Evolutionary conservation across 2,329 filamentous ascomycete genomes (phyloP), one percentile per base, ranked within the genome.

Genomic region (Plectosphaerella plurivora): DNA sequence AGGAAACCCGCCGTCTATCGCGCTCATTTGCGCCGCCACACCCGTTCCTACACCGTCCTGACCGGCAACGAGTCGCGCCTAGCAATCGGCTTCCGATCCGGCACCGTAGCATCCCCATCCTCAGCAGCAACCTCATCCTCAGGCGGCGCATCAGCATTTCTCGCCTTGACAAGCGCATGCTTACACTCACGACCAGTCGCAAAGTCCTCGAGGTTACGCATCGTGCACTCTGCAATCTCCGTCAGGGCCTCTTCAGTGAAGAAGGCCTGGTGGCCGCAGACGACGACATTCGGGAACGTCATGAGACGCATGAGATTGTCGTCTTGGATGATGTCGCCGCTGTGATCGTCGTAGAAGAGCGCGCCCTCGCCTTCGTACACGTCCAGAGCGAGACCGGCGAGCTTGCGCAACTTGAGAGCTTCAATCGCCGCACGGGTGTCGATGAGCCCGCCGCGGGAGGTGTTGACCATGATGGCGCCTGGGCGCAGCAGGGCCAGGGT

Each of bases 251-350:
- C 84, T 35, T 78, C 70, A 5, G 84, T 88, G 60, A 88, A 85
- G 68, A 88, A 88, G 1, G 82, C 85, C 70, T 88, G 85, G 59
- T 88, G 85, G 0, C 84, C 84, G 57, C 79, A 84, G 54, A 88
- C 70, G 45, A 88, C 65, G 4, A 86, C 84, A 56, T 88, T 88
- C 54, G 78, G 84, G 60, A 88, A 88, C 1, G 83, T 87, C 68
- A 84, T 81, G 56, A 88, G 67, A 5, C 84, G 77, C 77, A 84
- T 84, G 45, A 88, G 70, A 52, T 79, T 73, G 59, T 88, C 84
- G 61, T 88, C 85, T 47, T 87, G 73, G 56, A 87, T 85, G 59
- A 87, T 83, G 56, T 84, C 76, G 14, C 72, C 76, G 5, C 82
- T 85, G 60, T 84, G 82, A 58, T 87, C 84, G 59, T 81, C 76